Evolutionary conservation across 352 stramenopile species (phyloP), one percentile per base, ranked within the genome.

Genomic region (Globisporangium carolinianum): DNA sequence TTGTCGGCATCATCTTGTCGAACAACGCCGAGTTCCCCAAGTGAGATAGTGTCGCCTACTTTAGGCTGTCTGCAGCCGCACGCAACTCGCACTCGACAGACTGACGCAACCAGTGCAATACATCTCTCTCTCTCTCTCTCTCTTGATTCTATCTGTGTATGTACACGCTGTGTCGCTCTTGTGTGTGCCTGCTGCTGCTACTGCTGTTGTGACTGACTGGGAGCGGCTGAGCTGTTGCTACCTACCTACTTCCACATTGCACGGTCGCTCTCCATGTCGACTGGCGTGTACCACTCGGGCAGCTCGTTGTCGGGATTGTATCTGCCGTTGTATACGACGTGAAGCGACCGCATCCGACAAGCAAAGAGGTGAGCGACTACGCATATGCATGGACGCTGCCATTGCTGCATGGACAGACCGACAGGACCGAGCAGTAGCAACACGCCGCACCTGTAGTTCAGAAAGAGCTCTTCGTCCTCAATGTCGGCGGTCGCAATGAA

Each of bases 1-100:
- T 98, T 69, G 95, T 98, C 38, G 93, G 94, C 60, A 99, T 99
- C 69, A 99, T 99, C 76, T 76, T 98, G 71, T 98, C 90, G 66
- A 99, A 99, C 80, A 96, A 97, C 62, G 94, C 91, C 12, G 79
- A 95, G 59, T 98, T 98, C 65, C 87, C 87, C 50, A 93, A 94
- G 71, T 94, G 63, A 65, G 39, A 45, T 24, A 24, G 24, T 24
- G 24, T 24, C 24, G 24, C 24, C 24, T 24, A 24, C 2, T 24
- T 24, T 24, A 24, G 24, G 24, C 24, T 24, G 24, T 24, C 24
- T 24, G 24, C 24, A 57, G 9, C 1, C 32, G 17, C 32, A 55
- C 9, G 24, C 24, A 24, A 24, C 24, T 24, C 24, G 24, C 24
- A 24, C 24, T 24, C 24, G 24, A 24, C 24, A 24, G 24, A 24